These are phyloP conservation scores for Candida andamanensis DNA, from an alignment of 805 yeast genomes.

Conservation along the genomic window DNA sequence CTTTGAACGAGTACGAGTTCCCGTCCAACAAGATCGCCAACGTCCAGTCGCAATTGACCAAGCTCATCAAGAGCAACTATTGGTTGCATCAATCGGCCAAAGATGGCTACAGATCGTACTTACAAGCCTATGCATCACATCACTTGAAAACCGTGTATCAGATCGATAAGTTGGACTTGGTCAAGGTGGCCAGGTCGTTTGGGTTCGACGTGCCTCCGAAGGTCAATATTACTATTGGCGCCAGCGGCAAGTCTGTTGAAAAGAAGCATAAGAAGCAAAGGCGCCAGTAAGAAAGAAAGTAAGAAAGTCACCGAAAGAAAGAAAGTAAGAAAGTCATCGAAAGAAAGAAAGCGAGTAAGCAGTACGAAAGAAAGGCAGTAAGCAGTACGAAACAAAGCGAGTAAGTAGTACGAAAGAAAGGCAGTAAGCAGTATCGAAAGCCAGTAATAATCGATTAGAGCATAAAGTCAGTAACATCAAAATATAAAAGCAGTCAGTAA, in stretches of 20 bases:
- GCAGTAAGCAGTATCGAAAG: not conserved
- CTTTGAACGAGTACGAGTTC: slow-evolving; percentile 94
- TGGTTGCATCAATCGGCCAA: slow-evolving; percentile 94
- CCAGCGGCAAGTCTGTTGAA: slow-evolving; percentile 67
- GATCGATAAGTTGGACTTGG: slow-evolving; percentile 89
- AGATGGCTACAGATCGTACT: slow-evolving; percentile 94
- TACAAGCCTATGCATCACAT: slow-evolving; percentile 97
- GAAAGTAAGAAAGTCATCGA: not conserved
- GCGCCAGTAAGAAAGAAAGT: slow-evolving; percentile 16
- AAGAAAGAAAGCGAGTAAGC: not conserved
- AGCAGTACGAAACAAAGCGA: not conserved
- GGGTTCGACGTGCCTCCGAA: slow-evolving; percentile 96
- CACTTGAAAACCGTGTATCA: slow-evolving; percentile 94
- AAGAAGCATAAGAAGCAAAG: slow-evolving; percentile 44
- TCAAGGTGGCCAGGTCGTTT: slow-evolving; percentile 90
- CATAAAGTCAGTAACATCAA: too few species aligned
- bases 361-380: not conserved
- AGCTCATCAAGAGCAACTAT: slow-evolving; percentile 84
- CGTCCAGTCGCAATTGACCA: slow-evolving; percentile 89
- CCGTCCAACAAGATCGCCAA: slow-evolving; percentile 92
- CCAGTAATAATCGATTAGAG: too few species aligned
- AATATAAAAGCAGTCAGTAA: too few species aligned
- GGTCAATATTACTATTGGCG: slow-evolving; percentile 93
- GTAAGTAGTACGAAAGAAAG: not conserved
- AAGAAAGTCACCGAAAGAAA: not conserved